Evolutionary conservation across 108 stramenopile species (phyloP).

Genomic region (Nitzschia sp.): DNA sequence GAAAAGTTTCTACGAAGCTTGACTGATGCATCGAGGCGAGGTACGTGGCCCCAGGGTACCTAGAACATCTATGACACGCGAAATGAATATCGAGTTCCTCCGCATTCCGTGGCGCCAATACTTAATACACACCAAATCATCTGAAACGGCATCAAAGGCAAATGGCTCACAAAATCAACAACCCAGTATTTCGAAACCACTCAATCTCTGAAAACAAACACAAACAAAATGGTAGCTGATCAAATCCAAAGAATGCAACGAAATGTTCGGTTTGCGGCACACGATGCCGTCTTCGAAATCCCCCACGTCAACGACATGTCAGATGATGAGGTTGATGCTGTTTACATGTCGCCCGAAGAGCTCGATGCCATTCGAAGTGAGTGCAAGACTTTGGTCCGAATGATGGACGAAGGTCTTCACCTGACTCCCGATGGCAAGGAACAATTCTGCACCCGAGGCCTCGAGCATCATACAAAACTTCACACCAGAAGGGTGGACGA

Average conservation of each 20-base stretch:
- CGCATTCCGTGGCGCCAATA: too few relatives aligned
- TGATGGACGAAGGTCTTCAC: conserved; percentile 15
- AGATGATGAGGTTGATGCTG: conserved; percentile 4
- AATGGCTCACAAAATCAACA: too few relatives aligned
- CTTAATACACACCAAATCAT: too few relatives aligned
- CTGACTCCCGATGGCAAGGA: neutral
- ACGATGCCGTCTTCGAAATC: conserved; percentile 11
- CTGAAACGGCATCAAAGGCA: too few relatives aligned
- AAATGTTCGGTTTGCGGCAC: conserved; percentile 5
- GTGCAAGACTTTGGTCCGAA: neutral
- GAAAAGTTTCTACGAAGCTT: too few relatives aligned
- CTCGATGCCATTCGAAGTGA: conserved; percentile 5
- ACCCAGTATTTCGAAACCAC: too few relatives aligned
- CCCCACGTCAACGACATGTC: conserved; percentile 19
- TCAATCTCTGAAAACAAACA: neutral
- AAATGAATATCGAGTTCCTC: too few relatives aligned
- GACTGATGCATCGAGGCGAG: too few relatives aligned
- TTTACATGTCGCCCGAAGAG: conserved; percentile 1
- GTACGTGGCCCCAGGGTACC: too few relatives aligned
- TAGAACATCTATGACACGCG: too few relatives aligned
- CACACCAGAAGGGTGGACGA: neutral
- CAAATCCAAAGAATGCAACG: neutral
- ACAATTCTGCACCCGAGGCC: conserved; percentile 6
- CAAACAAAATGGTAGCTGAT: neutral
- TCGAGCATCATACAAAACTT: neutral